Conservation (phyloP, 2,329 filamentous ascomycete species). For the Paraconiothyrium sp. region DNA sequence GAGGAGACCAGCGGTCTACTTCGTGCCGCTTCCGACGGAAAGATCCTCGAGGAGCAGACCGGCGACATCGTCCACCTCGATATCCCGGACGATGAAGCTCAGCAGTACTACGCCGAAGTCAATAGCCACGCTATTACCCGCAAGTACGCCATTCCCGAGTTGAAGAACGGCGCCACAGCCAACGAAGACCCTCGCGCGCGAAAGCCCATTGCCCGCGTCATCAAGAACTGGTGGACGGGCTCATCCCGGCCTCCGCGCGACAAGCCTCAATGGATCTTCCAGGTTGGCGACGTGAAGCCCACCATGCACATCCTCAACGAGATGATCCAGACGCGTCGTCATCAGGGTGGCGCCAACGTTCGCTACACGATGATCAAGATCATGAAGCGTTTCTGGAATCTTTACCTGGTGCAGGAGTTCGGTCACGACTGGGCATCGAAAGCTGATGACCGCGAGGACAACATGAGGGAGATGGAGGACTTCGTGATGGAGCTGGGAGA, state of each 20-base stretch:
- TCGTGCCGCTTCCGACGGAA: conserved; percentile 17
- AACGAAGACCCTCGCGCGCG: conserved; percentile 17
- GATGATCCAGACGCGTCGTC: neutral
- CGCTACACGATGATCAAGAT: neutral
- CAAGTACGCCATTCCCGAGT: conserved; percentile 13
- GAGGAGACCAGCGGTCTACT: conserved; percentile 7
- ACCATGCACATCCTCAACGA: neutral
- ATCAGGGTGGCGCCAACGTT: neutral
- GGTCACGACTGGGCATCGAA: neutral
- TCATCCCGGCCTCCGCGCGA: neutral
- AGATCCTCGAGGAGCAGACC: conserved; percentile 18
- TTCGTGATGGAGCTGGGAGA: neutral
- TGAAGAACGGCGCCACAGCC: conserved; percentile 23
- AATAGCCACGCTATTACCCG: neutral
- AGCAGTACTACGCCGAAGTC: conserved; percentile 3
- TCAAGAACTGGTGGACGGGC: conserved; percentile 15
- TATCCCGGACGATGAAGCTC: conserved; percentile 7
- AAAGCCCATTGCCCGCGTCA: neutral
- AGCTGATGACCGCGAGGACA: neutral
- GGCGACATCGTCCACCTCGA: conserved; percentile 22
- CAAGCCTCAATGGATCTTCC: neutral
- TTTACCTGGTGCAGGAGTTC: neutral
- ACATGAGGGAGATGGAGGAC: neutral
- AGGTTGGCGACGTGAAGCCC: neutral
- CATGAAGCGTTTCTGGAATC: neutral